These are phyloP conservation scores for Medicago ruthenica DNA, from an alignment of 306 rosid genomes.

Conservation along the genomic window DNA sequence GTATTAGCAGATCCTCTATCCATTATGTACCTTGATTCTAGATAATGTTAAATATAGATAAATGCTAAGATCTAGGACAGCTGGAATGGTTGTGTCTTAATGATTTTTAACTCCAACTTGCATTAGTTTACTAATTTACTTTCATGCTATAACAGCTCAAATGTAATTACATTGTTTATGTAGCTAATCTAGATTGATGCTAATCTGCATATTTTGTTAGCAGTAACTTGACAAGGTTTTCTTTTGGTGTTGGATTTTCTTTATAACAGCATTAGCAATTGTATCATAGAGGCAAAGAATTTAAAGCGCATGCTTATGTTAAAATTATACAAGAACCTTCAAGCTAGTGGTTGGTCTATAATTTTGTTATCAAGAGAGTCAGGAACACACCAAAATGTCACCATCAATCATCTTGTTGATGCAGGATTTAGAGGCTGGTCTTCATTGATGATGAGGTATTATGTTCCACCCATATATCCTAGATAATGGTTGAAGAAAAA, in stretches of 20 bases:
- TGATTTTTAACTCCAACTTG: conserved; percentile 28
- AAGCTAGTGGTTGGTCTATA: conserved; percentile 76
- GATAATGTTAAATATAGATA: conserved; percentile 5
- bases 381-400: conserved; percentile 50
- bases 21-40: conserved; percentile 15
- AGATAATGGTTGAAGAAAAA: conserved; percentile 1
- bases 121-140: conserved; percentile 5
- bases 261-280: conserved; percentile 49
- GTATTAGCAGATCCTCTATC: not conserved
- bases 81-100: conserved; percentile 8
- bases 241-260: conserved; percentile 45
- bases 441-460: conserved; percentile 76
- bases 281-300: conserved; percentile 55
- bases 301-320: conserved; percentile 61
- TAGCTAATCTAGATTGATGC: conserved; percentile 17
- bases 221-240: conserved; percentile 29
- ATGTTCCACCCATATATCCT: conserved; percentile 8
- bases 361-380: conserved; percentile 73
- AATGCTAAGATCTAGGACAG: conserved; percentile 24
- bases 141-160: conserved; percentile 1
- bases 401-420: conserved; percentile 57
- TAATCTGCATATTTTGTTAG: conserved; percentile 31
- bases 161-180: conserved; percentile 1
- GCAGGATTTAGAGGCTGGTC: conserved; percentile 74
- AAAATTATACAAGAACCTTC: conserved; percentile 60